phyloP scores from a whole-genome alignment of 495 filamentous ascomycete species.

The Podospora comata region DNA sequence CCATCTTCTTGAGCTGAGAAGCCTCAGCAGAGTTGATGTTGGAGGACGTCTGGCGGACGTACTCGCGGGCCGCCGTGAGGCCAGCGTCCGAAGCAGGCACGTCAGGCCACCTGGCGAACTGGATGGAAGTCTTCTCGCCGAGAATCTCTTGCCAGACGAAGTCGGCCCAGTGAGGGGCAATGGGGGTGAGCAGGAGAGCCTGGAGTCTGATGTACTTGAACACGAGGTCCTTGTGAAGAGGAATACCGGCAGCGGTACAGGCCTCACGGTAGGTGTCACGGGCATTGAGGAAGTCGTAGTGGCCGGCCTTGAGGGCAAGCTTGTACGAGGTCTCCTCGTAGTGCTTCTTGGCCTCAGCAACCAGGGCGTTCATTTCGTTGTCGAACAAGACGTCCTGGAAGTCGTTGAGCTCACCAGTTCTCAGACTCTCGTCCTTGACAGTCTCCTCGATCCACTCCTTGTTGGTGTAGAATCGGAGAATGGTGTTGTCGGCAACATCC shows the following conservation, averaged over 20 bases:
- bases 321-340: constrained; percentile 86
- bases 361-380: constrained; percentile 88
- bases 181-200: constrained; percentile 50
- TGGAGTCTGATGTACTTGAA: constrained; percentile 83
- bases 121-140: constrained; percentile 68
- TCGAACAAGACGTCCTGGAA: constrained; percentile 89
- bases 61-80: constrained; percentile 73
- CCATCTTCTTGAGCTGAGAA: constrained; percentile 72
- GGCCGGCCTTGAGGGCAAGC: constrained; percentile 80
- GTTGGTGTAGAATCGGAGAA: constrained; percentile 79
- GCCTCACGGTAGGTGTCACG: constrained; percentile 90
- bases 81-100: constrained; percentile 58
- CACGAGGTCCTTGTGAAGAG: constrained; percentile 78
- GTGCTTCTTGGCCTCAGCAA: constrained; percentile 66
- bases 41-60: constrained; percentile 69
- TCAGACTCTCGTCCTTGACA: constrained; percentile 65
- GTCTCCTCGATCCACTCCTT: constrained; percentile 92
- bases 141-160: constrained; percentile 91
- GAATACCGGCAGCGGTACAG: constrained; percentile 64
- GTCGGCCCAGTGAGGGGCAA: constrained; percentile 92
- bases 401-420: constrained; percentile 66
- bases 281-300: constrained; percentile 84
- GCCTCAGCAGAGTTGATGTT: constrained; percentile 87
- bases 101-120: constrained; percentile 72
- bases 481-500: constrained; percentile 83